Evolutionary conservation across 345 rosid genomes (phyloP).

Genomic region (Laguncularia racemosa): DNA sequence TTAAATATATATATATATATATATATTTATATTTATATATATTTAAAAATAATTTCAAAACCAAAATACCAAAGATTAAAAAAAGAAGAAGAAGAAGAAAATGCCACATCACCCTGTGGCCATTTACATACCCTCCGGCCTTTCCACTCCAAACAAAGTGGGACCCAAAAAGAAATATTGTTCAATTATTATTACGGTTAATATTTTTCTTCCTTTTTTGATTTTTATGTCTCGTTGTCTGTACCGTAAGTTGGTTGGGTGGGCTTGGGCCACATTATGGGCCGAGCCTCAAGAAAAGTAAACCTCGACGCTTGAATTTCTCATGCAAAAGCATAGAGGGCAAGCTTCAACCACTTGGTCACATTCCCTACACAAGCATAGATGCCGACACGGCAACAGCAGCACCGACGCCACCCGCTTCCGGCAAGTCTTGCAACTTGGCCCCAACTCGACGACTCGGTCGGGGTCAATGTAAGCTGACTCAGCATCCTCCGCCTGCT

Average conservation of each 20-base stretch:
- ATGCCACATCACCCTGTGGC: conserved; percentile 10
- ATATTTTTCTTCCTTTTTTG: not conserved
- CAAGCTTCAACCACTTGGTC: conserved; percentile 53
- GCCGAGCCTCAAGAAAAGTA: conserved; percentile 34
- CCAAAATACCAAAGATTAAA: not conserved
- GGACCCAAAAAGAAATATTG: not conserved
- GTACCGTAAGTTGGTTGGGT: not conserved
- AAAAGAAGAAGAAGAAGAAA: not conserved
- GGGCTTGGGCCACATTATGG: conserved; percentile 6
- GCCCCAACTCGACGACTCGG: conserved; percentile 31
- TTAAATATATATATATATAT: not conserved
- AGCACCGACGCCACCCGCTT: conserved; percentile 60
- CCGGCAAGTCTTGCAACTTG: conserved; percentile 54
- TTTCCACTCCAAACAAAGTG: conserved; percentile 7
- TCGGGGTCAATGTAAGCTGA: conserved; percentile 82
- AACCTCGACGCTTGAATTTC: conserved; percentile 73
- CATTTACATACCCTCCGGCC: conserved; percentile 8
- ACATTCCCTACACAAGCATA: conserved; percentile 63
- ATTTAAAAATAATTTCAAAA: not conserved
- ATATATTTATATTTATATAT: not conserved
- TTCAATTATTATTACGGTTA: not conserved
- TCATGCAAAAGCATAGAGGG: conserved; percentile 63
- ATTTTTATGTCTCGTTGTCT: not conserved
- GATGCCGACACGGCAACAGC: conserved; percentile 89
- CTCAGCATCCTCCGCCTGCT: conserved; percentile 75